Evolutionary conservation across 208 protist genomes (phyloP).

Genomic region (Jaenimonas drosophilae): DNA sequence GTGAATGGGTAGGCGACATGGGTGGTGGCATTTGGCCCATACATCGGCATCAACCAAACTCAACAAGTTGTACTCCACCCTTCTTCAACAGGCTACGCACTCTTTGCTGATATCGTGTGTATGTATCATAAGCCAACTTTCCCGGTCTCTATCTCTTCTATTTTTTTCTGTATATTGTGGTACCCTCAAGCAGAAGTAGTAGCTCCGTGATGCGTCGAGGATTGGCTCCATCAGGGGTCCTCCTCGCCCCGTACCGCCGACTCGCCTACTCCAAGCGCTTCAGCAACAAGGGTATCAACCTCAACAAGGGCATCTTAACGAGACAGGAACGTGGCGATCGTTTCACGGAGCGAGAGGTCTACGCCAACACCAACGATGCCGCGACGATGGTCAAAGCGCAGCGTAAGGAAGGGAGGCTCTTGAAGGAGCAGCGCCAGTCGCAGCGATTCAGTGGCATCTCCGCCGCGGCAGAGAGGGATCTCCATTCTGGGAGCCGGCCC

Average conservation of each 20-base stretch:
- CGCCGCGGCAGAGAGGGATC: constrained; percentile 15
- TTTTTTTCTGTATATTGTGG: no score
- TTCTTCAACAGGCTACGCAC: no score
- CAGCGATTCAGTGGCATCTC: constrained; percentile 23
- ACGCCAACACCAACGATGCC: constrained; percentile 48
- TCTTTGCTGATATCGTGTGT: no score
- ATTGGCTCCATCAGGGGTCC: no score
- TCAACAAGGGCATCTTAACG: constrained; percentile 46
- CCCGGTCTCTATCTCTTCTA: no score
- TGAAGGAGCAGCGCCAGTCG: constrained; percentile 24
- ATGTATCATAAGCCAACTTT: no score
- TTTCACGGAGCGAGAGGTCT: constrained; percentile 65
- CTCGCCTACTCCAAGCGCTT: constrained; percentile 18
- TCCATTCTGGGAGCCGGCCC: constrained; percentile 16
- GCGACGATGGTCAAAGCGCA: constrained; percentile 42
- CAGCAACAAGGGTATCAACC: constrained; percentile 26
- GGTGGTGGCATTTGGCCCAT: not conserved
- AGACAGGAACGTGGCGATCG: constrained; percentile 44
- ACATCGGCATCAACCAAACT: no score
- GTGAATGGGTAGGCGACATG: no score
- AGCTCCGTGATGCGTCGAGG: no score
- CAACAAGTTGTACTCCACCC: no score
- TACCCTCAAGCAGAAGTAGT: no score
- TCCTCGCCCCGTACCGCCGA: constrained; percentile 5
- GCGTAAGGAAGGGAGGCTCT: constrained; percentile 26